Evolutionary conservation across 805 yeast genomes (phyloP).

Genomic region (Lachancea cidri): DNA sequence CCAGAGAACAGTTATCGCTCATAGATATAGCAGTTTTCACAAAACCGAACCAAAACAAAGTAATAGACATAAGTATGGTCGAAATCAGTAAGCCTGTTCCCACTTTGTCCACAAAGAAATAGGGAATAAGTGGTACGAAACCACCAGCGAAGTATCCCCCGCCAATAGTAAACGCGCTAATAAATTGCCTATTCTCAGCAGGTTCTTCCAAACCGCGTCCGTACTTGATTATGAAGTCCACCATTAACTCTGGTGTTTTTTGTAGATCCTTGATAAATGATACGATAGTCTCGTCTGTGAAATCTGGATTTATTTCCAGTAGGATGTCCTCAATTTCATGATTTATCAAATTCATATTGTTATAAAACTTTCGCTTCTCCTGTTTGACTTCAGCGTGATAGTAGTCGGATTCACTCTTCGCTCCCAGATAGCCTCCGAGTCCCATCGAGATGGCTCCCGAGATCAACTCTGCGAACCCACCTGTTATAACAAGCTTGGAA

Average conservation of each 20-base stretch:
- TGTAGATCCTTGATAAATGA: slow-evolving; percentile 75
- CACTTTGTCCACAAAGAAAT: slow-evolving; percentile 76
- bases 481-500: slow-evolving; percentile 86
- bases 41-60: slow-evolving; percentile 83
- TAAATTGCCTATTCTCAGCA: slow-evolving; percentile 82
- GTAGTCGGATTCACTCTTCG: slow-evolving; percentile 79
- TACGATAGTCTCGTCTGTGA: slow-evolving; percentile 65
- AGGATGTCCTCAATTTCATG: slow-evolving; percentile 79
- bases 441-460: slow-evolving; percentile 99
- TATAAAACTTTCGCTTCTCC: slow-evolving; percentile 64
- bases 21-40: slow-evolving; percentile 79
- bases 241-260: slow-evolving; percentile 67
- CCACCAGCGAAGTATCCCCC: slow-evolving; percentile 88
- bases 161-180: slow-evolving; percentile 88
- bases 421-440: slow-evolving; percentile 93
- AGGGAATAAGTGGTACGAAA: slow-evolving; percentile 84
- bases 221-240: slow-evolving; percentile 79
- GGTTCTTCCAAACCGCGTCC: slow-evolving; percentile 96
- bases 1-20: slow-evolving; percentile 65
- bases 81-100: slow-evolving; percentile 71
- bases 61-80: slow-evolving; percentile 74
- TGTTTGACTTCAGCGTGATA: slow-evolving; percentile 64
- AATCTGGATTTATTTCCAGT: slow-evolving; percentile 54
- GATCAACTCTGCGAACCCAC: slow-evolving; percentile 96
- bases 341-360: slow-evolving; percentile 58